phyloP scores from a whole-genome alignment of 257 asterid genomes.

The Fraxinus quadrangulata region DNA sequence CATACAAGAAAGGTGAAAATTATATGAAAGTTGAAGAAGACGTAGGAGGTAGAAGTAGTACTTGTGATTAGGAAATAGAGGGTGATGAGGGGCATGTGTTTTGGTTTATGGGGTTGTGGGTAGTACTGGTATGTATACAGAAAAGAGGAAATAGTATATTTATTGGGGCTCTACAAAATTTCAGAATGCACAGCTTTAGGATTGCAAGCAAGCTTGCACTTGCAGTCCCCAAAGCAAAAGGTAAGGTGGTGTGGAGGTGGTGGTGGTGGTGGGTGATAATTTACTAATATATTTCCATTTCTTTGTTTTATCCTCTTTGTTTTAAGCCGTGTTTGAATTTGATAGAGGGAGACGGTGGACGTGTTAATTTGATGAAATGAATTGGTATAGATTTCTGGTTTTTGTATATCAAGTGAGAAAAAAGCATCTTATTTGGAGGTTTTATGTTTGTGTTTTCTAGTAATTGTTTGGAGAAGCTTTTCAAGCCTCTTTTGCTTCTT shows the following conservation, averaged over 20 bases:
- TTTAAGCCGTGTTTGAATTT: conserved; percentile 32
- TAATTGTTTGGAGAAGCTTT: conserved; percentile 33
- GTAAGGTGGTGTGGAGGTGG: background rate
- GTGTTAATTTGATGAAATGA: conserved; percentile 20
- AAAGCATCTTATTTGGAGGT: conserved; percentile 35
- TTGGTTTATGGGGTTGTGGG: conserved; percentile 42
- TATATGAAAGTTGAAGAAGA: background rate
- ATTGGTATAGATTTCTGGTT: background rate
- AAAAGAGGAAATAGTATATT: conserved; percentile 23
- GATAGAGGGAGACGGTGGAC: conserved; percentile 13
- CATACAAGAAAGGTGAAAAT: background rate
- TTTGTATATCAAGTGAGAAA: conserved; percentile 23
- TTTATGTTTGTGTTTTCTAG: conserved; percentile 15
- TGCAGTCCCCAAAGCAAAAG: conserved; percentile 51
- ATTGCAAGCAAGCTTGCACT: conserved; percentile 38
- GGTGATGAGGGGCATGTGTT: conserved; percentile 37
- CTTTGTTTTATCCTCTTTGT: conserved; percentile 18
- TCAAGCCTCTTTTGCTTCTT: conserved; percentile 13
- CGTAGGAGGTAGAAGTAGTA: conserved; percentile 10
- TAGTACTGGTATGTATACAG: conserved; percentile 14
- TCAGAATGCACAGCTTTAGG: conserved; percentile 41
- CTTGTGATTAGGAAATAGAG: conserved; percentile 15
- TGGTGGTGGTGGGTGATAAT: background rate
- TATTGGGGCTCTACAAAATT: conserved; percentile 31
- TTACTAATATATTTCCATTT: conserved; percentile 26